Conservation (phyloP, 2,329 filamentous ascomycete species). For the Aspergillus texensis region DNA sequence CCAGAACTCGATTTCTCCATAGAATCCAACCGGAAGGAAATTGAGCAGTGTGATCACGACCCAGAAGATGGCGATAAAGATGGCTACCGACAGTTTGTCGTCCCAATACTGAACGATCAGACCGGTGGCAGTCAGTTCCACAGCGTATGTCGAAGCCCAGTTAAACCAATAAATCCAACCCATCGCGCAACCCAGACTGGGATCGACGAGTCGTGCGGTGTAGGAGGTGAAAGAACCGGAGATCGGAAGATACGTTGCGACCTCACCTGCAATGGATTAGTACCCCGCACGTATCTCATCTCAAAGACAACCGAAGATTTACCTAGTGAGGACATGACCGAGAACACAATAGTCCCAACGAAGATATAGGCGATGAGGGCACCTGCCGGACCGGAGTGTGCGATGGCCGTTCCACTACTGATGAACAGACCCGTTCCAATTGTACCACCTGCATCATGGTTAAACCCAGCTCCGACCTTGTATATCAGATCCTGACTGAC, state of each 20-base stretch:
- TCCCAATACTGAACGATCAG: conserved; percentile 77
- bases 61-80: conserved; percentile 75
- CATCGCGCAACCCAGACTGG: conserved; percentile 71
- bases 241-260: conserved; percentile 76
- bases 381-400: conserved; percentile 65
- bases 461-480: not conserved
- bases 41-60: conserved; percentile 68
- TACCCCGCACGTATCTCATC: not conserved
- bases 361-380: conserved; percentile 69
- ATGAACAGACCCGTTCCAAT: conserved; percentile 74
- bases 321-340: conserved; percentile 66
- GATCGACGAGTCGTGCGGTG: conserved; percentile 75
- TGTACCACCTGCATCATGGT: conserved; percentile 52
- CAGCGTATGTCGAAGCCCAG: conserved; percentile 72
- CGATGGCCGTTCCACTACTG: conserved; percentile 64
- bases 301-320: not conserved
- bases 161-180: conserved; percentile 84
- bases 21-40: conserved; percentile 70
- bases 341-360: conserved; percentile 71
- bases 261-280: conserved; percentile 50
- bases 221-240: conserved; percentile 76
- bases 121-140: conserved; percentile 70
- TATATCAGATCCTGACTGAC: conserved; percentile 6
- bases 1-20: conserved; percentile 74
- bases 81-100: conserved; percentile 61